Base-by-base conservation (phyloP, 331 rosid species). In the Ulmus americana region DNA sequence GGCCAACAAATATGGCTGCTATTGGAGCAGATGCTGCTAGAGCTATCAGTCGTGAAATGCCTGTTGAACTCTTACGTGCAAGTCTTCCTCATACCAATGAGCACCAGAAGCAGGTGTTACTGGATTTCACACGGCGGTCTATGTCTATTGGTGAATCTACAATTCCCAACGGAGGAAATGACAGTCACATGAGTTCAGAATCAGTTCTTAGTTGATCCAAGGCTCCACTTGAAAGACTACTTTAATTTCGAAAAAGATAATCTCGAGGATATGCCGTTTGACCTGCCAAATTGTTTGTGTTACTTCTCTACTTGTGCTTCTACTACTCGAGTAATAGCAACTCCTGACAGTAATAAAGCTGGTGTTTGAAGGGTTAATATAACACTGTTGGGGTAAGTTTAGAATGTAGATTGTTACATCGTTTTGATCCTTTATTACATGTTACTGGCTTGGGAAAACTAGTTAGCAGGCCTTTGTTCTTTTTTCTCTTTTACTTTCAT, bases 71-170 rank as follows among this genome's bases (percentile, higher is more conserved):
- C 48, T 70, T 91, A 66, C 96, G 95, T 0, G 95, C 96, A 1
- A 86, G 97, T 56, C 88, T 91, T 72, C 97, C 96, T 69, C 96
- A 91, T 70, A 91, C 97, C 0, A 75, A 91, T 55, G 95, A 81
- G 63, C 68, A 65, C 43, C 97, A 91, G 73, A 86, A 70, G 44
- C 85, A 80, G 76, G 6, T 86, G 22, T 68, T 91, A 47, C 39
- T 84, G 67, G 88, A 91, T 75, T 91, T 91, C n/a, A 84, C 96
- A 0, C 90, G 78, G 83, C 88, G 95, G 63, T 81, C 97, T 10
- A 81, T 88, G 79, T 81, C 95, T 8, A 46, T 77, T 20, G 79
- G 71, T 71, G 87, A 79, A 70, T 74, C 86, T 45, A 82, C 70
- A 73, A 67, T 60, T 73, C 79, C 54, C 10, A 70, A 74, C 3